Base-by-base conservation (phyloP, 176 grass and related monocot genomes). In the Coix lacrymajobi region DNA sequence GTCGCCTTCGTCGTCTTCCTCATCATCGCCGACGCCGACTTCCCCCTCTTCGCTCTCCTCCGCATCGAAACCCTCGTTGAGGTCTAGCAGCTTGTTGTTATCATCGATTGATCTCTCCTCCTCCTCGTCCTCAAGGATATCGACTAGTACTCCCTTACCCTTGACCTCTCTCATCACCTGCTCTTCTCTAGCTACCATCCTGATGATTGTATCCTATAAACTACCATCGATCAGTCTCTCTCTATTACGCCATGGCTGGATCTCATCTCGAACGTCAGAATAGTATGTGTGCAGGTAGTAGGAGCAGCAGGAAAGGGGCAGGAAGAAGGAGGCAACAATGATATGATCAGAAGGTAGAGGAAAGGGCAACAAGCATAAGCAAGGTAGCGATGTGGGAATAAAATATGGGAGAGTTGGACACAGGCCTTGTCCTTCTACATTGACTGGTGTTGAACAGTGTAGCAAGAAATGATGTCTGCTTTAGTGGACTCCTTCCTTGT, bases 381-480 rank as follows among this genome's bases (percentile, higher is more conserved):
- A 79, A 75, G 62, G 76, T 84, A 91, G 62, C 64, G 84, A 77
- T 74, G 79, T 90, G 79, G 40, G 72, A 73, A 95, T 86, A 90
- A 80, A 87, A 81, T 82, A 83, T 70, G 87, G 31, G 77, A 73
- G 87, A 90, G 87, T 85, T 64, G 66, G 82, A 85, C 91, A 90
- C 91, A 91, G 86, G 87, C 85, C 93, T 92, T 95, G 91, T 83
- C 70, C 60, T 75, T 66, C 79, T 88, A 87, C 82, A 92, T 95
- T 98, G 96, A 95, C 92, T 85, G 77, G 69, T 70, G 75, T 86
- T 71, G 44, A 83, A 91, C 89, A 84, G 37, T 87, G 80, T 70
- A 81, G 41, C 77, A 76, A 8, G 62, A 62, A 38, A 54, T 76
- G 71, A 70, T 71, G 77, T 62, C 58, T n/a, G 34, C 20, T 70